These are phyloP conservation scores for Astragalus glycyphyllos DNA, from an alignment of 306 rosid genomes.

Conservation along the genomic window DNA sequence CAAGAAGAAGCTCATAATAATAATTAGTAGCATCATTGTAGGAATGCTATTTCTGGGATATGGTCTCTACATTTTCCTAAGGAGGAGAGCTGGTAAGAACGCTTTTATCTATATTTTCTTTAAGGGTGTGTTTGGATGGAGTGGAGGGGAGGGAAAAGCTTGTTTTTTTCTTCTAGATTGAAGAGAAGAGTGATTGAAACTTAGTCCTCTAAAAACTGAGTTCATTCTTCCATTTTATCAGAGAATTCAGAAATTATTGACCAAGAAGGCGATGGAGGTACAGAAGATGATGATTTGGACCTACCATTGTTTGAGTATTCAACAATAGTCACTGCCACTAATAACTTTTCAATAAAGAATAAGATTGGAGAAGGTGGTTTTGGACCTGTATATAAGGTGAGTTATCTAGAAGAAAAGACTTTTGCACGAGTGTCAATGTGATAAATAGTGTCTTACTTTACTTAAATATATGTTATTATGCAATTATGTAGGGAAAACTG, in stretches of 20 bases:
- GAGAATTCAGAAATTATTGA: conserved; percentile 23
- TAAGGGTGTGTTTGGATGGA: no score
- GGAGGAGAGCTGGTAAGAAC: conserved; percentile 19
- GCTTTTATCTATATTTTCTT: neutral
- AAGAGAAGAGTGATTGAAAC: no score
- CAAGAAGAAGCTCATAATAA: conserved; percentile 11
- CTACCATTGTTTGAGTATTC: conserved; percentile 48
- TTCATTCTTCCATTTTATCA: neutral
- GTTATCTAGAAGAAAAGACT: neutral
- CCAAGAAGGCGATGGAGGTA: conserved; percentile 24
- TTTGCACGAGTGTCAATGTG: neutral
- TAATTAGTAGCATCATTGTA: neutral
- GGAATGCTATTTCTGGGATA: conserved; percentile 18
- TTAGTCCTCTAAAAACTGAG: neutral
- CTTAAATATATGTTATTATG: neutral
- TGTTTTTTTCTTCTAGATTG: no score
- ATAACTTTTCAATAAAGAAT: conserved; percentile 45
- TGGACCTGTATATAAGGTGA: conserved; percentile 58
- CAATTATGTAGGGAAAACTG: conserved; percentile 42
- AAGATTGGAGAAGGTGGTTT: conserved; percentile 63
- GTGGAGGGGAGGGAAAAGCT: no score
- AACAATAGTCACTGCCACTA: conserved; percentile 46
- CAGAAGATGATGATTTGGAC: conserved; percentile 52
- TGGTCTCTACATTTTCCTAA: neutral
- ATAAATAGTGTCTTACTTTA: neutral